phyloP scores from a whole-genome alignment of 2,329 filamentous ascomycete species.

The Cladosporium cucumerinum region DNA sequence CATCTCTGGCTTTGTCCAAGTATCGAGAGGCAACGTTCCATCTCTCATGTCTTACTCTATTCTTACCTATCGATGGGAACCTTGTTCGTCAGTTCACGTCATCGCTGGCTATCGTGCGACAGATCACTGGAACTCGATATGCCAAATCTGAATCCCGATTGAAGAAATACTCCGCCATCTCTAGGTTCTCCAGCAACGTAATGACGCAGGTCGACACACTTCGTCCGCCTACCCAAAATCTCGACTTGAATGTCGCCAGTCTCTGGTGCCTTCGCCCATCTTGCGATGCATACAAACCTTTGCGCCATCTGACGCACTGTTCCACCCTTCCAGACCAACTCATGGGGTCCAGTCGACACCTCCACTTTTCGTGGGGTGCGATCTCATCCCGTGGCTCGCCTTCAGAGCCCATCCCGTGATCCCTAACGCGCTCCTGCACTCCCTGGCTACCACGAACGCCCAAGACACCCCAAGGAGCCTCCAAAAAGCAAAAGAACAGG shows the following conservation, averaged over 20 bases:
- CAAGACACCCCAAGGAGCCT: background rate
- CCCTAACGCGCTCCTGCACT: background rate
- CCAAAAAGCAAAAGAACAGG: constrained; percentile 9
- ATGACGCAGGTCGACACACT: background rate
- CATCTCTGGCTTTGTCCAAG: background rate
- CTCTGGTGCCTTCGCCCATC: background rate
- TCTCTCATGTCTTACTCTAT: background rate
- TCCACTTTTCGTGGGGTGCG: background rate
- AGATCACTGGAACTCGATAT: background rate
- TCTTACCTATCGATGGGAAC: background rate
- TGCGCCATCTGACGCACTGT: background rate
- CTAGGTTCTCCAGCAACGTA: background rate
- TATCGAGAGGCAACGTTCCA: background rate
- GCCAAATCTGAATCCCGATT: background rate
- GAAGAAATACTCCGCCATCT: background rate
- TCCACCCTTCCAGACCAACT: background rate
- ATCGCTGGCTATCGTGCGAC: background rate
- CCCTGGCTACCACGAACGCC: background rate
- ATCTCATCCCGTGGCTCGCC: background rate
- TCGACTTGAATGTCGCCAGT: too few relatives aligned
- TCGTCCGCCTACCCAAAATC: background rate
- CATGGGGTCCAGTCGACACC: background rate
- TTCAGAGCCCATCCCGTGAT: background rate
- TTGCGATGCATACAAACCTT: background rate
- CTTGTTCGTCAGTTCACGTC: background rate